phyloP scores from a whole-genome alignment of 2,329 filamentous ascomycete genomes.

The Pleoardoris graminearum region DNA sequence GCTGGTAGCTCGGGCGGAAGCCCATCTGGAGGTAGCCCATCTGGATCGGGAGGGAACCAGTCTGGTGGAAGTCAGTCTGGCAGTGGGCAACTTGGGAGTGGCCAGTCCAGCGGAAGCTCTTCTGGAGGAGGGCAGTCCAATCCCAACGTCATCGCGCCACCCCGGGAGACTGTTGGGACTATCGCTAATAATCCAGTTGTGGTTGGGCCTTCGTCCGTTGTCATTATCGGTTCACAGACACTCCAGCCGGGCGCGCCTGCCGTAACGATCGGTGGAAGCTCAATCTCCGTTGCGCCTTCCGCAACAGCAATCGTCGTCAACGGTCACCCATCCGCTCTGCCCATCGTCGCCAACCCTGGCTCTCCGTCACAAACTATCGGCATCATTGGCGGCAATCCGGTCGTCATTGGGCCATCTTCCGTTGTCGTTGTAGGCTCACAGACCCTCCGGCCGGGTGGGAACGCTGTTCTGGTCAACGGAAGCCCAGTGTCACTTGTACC shows the following conservation, averaged over 20 bases:
- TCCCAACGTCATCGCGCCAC: not conserved
- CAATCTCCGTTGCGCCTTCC: constrained; percentile 39
- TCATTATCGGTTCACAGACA: constrained; percentile 42
- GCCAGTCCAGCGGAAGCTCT: constrained; percentile 15
- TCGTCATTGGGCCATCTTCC: constrained; percentile 39
- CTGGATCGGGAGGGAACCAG: not conserved
- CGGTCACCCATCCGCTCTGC: constrained; percentile 30
- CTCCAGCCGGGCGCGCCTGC: constrained; percentile 39
- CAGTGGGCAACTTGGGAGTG: constrained; percentile 1
- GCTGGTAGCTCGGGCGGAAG: not conserved
- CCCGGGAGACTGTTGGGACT: constrained; percentile 27
- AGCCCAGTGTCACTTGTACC: constrained; percentile 35
- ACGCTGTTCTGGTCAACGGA: constrained; percentile 42
- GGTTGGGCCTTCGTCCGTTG: constrained; percentile 38
- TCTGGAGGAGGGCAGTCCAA: constrained; percentile 13
- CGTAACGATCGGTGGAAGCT: constrained; percentile 43
- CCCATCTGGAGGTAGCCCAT: not conserved
- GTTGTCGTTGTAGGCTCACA: constrained; percentile 40
- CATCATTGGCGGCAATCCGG: constrained; percentile 29
- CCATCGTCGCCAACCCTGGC: constrained; percentile 20
- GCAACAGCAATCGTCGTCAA: constrained; percentile 44
- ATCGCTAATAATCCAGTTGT: constrained; percentile 36
- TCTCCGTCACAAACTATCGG: constrained; percentile 38
- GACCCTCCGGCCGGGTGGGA: constrained; percentile 41
- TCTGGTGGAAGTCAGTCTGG: constrained; percentile 3